These are phyloP conservation scores for Xylaria grammica DNA, from an alignment of 495 filamentous ascomycete species.

Conservation along the genomic window DNA sequence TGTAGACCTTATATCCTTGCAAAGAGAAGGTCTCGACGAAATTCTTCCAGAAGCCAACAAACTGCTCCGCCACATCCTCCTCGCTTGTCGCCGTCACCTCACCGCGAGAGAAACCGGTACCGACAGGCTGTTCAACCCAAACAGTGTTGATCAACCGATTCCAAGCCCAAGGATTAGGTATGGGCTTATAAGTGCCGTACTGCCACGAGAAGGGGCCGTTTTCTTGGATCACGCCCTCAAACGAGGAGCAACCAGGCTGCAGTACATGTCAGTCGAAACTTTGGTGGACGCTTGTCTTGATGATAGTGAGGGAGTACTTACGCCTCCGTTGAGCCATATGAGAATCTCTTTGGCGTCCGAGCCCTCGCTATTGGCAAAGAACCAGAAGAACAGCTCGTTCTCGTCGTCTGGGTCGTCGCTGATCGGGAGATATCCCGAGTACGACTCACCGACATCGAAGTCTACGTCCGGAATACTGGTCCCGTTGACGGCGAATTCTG, in stretches of 20 bases:
- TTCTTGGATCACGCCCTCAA: slow-evolving; percentile 70
- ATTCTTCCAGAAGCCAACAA: slow-evolving; percentile 73
- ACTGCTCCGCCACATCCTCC: slow-evolving; percentile 68
- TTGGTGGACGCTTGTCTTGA: neutral
- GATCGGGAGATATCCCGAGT: slow-evolving; percentile 79
- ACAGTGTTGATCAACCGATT: slow-evolving; percentile 69
- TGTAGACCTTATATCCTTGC: slow-evolving; percentile 68
- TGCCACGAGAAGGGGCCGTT: slow-evolving; percentile 70
- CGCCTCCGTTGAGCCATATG: slow-evolving; percentile 62
- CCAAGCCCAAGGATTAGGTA: slow-evolving; percentile 69
- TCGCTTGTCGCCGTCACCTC: slow-evolving; percentile 66
- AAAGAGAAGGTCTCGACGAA: slow-evolving; percentile 72
- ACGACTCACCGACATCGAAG: slow-evolving; percentile 82
- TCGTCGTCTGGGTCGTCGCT: slow-evolving; percentile 53
- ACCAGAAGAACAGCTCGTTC: slow-evolving; percentile 76
- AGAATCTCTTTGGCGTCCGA: slow-evolving; percentile 67
- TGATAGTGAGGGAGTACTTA: slow-evolving; percentile 23
- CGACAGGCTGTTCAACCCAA: slow-evolving; percentile 78
- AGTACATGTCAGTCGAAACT: neutral
- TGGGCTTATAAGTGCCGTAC: slow-evolving; percentile 61
- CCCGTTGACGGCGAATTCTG: slow-evolving; percentile 72
- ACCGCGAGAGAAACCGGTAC: slow-evolving; percentile 75
- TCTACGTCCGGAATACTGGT: slow-evolving; percentile 71
- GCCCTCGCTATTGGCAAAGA: slow-evolving; percentile 66
- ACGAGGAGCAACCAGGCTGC: slow-evolving; percentile 66